Conservation (phyloP, 805 yeast genomes). For the Hanseniaspora pseudoguilliermondii region DNA sequence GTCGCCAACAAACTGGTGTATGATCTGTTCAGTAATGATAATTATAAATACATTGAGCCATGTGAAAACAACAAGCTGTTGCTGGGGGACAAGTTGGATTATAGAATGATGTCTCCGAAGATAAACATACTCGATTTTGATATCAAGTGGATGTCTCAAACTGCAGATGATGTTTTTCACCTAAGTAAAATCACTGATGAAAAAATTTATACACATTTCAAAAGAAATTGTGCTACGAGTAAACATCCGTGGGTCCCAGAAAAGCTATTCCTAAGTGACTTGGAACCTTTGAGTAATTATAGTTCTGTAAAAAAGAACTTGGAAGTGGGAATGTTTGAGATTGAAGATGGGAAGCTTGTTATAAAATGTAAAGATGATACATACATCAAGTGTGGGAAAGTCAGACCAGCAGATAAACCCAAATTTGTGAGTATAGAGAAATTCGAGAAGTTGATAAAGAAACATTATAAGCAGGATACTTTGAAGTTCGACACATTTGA, state of each 20-base stretch:
- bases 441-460: background rate
- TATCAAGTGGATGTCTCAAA: background rate
- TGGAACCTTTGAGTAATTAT: background rate
- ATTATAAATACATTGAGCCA: background rate
- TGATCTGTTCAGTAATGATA: background rate
- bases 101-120: background rate
- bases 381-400: background rate
- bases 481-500: background rate
- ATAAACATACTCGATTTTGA: background rate
- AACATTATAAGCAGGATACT: conserved; percentile 1
- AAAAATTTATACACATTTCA: background rate
- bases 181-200: background rate
- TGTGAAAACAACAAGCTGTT: background rate
- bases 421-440: background rate
- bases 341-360: background rate
- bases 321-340: background rate
- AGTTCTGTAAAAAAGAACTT: background rate
- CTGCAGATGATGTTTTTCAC: background rate
- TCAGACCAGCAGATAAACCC: background rate
- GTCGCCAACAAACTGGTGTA: background rate
- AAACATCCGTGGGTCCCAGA: background rate
- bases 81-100: background rate
- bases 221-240: background rate
- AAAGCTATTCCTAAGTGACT: background rate
- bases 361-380: conserved; percentile 4